phyloP scores from a whole-genome alignment of 1,284 basidiomycete genomes.

The Erythrobasidium hasegawianum region DNA sequence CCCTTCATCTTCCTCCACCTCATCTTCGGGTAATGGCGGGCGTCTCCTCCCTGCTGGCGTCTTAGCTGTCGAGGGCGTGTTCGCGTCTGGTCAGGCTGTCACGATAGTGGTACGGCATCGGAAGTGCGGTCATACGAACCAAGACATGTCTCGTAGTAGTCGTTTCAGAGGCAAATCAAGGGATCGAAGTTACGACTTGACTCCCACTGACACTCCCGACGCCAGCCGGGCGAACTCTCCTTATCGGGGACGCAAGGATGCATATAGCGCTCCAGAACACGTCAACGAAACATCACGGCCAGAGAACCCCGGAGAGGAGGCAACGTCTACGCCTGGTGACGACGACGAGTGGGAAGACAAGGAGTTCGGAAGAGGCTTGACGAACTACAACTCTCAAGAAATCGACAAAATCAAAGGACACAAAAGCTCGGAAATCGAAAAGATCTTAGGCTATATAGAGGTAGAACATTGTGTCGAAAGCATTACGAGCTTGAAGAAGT shows the following conservation, averaged over 20 bases:
- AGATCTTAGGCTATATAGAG: conserved; percentile 84
- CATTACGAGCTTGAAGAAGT: conserved; percentile 55
- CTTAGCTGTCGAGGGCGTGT: conserved; percentile 75
- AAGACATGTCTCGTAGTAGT: conserved; percentile 37
- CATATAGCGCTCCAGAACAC: background rate
- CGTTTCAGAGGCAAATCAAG: background rate
- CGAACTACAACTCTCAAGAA: conserved; percentile 93
- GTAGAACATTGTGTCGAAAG: conserved; percentile 95
- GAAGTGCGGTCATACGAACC: conserved; percentile 40
- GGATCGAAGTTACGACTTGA: background rate
- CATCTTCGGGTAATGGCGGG: conserved; percentile 69
- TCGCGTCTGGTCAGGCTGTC: conserved; percentile 92
- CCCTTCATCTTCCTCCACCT: conserved; percentile 15
- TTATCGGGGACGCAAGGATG: conserved; percentile 9
- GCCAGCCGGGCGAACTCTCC: conserved; percentile 14
- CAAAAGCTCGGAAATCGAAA: conserved; percentile 78
- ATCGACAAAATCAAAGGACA: conserved; percentile 82
- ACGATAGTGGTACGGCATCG: conserved; percentile 64
- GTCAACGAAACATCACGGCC: background rate
- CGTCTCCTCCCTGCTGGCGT: conserved; percentile 87
- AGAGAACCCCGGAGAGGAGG: conserved; percentile 13
- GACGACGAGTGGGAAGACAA: conserved; percentile 65
- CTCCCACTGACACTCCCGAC: background rate
- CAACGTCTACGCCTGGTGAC: background rate
- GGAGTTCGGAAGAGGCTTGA: conserved; percentile 88